phyloP scores from a whole-genome alignment of 495 filamentous ascomycete species.

The Podospora bellae-mahoneyi region DNA sequence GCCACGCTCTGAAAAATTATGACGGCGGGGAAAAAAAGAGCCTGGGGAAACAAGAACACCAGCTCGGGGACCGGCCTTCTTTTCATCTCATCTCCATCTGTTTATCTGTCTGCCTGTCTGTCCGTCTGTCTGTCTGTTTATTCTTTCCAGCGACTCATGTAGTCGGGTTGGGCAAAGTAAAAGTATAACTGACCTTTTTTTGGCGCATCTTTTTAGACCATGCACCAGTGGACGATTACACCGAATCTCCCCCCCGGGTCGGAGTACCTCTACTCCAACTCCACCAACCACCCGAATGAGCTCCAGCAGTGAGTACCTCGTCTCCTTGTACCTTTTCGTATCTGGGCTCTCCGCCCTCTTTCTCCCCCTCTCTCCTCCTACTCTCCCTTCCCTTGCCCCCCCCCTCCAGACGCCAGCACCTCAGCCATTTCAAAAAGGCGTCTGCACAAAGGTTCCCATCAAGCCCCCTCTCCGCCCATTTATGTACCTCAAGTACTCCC shows the following conservation, averaged over 20 bases:
- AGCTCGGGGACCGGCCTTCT: neutral
- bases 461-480: slow-evolving; percentile 24
- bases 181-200: slow-evolving; percentile 24
- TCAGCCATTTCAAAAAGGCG: slow-evolving; percentile 20
- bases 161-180: slow-evolving; percentile 8
- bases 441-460: slow-evolving; percentile 22
- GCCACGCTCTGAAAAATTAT: slow-evolving; percentile 23
- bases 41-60: neutral
- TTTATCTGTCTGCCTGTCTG: neutral
- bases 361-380: neutral
- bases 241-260: slow-evolving; percentile 48
- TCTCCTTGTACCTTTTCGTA: slow-evolving; percentile 44
- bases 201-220: slow-evolving; percentile 36
- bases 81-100: slow-evolving; percentile 4
- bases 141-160: slow-evolving; percentile 9
- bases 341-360: slow-evolving; percentile 21
- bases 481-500: slow-evolving; percentile 39
- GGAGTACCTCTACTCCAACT: slow-evolving; percentile 48
- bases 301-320: slow-evolving; percentile 50
- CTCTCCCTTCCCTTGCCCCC: neutral
- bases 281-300: slow-evolving; percentile 47
- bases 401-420: slow-evolving; percentile 10
- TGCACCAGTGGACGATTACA: slow-evolving; percentile 53
- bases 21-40: slow-evolving; percentile 14
- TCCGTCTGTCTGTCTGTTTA: neutral